A percentile compares a stretch with the other conserved stretches of the same genome.
Evolutionary conservation across 1,284 basidiomycete genomes (phyloP).

Genomic region (Tetrapyrgos nigripes): DNA sequence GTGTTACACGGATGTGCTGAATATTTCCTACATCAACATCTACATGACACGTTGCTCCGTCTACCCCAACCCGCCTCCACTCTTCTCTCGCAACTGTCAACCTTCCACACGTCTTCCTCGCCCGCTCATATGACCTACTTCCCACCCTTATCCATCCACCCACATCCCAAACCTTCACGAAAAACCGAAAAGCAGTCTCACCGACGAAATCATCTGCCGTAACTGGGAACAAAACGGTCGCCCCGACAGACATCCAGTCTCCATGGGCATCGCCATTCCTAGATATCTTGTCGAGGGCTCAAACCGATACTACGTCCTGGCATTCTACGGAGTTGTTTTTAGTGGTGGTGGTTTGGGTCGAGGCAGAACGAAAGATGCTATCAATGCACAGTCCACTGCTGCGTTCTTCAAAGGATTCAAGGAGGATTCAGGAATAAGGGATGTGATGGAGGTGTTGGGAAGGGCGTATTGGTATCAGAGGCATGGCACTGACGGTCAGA

Average conservation of each 20-base stretch:
- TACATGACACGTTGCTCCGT: no score
- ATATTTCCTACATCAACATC: no score
- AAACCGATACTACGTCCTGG: conserved; percentile 93
- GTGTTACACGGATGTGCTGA: no score
- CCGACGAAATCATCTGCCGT: conserved; percentile 91
- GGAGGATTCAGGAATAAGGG: conserved; percentile 81
- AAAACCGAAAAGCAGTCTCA: conserved; percentile 64
- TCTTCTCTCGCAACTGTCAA: no score
- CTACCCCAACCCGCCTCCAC: no score
- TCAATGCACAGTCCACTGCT: conserved; percentile 86
- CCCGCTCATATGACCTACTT: no score
- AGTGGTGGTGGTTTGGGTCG: conserved; percentile 98
- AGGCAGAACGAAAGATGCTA: conserved; percentile 93
- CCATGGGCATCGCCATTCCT: conserved; percentile 96
- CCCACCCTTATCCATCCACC: no score
- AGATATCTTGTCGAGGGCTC: conserved; percentile 93
- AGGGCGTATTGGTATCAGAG: conserved; percentile 76
- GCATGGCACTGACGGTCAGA: conserved; percentile 20
- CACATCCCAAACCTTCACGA: no score
- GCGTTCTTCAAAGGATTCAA: conserved; percentile 88
- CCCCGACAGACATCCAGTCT: conserved; percentile 95
- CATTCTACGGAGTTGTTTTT: conserved; percentile 87
- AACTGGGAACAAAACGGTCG: conserved; percentile 95
- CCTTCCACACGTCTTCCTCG: no score
- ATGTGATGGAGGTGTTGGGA: conserved; percentile 79